Evolutionary conservation across 2,329 filamentous ascomycete species (phyloP).

Genomic region (Nemania sp.): DNA sequence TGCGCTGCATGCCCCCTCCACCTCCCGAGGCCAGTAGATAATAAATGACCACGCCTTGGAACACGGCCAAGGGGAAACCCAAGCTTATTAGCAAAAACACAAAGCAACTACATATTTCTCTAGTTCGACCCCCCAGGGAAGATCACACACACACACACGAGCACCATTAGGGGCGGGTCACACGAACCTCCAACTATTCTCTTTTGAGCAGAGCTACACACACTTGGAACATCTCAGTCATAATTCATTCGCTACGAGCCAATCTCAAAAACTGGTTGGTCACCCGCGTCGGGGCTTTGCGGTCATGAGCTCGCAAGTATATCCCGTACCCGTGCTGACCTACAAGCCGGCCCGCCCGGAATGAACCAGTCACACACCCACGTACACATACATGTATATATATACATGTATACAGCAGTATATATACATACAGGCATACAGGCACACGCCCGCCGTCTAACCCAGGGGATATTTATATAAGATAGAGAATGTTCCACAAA

Average conservation of each 20-base stretch:
- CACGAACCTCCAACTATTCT: constrained; percentile 32
- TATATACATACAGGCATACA: no score
- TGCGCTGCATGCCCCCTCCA: constrained; percentile 29
- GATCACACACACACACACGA: constrained; percentile 27
- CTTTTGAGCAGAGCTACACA: constrained; percentile 28
- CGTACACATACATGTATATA: background rate
- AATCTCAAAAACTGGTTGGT: constrained; percentile 23
- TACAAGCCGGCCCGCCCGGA: constrained; percentile 29
- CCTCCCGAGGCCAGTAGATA: constrained; percentile 28
- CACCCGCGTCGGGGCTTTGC: constrained; percentile 31
- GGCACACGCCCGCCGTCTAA: constrained; percentile 5
- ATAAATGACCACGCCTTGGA: constrained; percentile 4
- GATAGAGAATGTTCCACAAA: background rate
- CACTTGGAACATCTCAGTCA: constrained; percentile 24
- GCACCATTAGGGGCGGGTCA: constrained; percentile 30
- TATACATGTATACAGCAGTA: no score
- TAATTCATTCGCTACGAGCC: constrained; percentile 23
- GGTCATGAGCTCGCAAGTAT: constrained; percentile 31
- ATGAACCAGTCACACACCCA: constrained; percentile 24
- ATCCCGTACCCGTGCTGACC: constrained; percentile 30
- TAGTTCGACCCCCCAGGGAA: constrained; percentile 12
- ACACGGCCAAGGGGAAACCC: constrained; percentile 17
- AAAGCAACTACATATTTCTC: constrained; percentile 22
- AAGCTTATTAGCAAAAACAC: constrained; percentile 25
- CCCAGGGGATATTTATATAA: background rate